Evolutionary conservation across 768 basidiomycete species (phyloP).

Genomic region (Ramaria rubella): DNA sequence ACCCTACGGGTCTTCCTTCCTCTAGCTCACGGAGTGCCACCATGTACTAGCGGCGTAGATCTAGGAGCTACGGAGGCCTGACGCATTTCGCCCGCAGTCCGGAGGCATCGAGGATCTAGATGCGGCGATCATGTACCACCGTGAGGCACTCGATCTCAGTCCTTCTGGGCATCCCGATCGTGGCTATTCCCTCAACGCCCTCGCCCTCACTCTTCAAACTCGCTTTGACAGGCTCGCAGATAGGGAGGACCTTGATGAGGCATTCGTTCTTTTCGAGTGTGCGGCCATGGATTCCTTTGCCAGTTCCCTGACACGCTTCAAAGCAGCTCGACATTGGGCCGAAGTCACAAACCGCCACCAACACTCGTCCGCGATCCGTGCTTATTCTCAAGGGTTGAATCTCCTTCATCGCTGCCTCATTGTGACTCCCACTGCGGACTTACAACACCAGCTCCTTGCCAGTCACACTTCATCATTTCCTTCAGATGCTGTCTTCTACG

Average conservation of each 20-base stretch:
- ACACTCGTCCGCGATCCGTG: too few relatives aligned
- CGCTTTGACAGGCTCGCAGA: slow-evolving; percentile 24
- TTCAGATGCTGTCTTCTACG: too few relatives aligned
- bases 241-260: slow-evolving; percentile 19
- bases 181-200: slow-evolving; percentile 9
- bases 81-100: slow-evolving; percentile 20
- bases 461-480: too few relatives aligned
- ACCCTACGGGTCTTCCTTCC: slow-evolving; percentile 1
- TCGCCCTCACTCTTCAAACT: slow-evolving; percentile 14
- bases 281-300: too few relatives aligned
- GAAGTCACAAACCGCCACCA: too few relatives aligned
- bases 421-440: too few relatives aligned
- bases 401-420: too few relatives aligned
- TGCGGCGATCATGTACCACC: slow-evolving; percentile 17
- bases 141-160: slow-evolving; percentile 9
- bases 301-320: too few relatives aligned
- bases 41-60: slow-evolving; percentile 4
- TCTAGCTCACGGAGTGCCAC: slow-evolving; percentile 5
- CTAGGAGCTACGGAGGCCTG: slow-evolving; percentile 18
- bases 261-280: too few relatives aligned
- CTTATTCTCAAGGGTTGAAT: too few relatives aligned
- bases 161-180: slow-evolving; percentile 12
- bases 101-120: slow-evolving; percentile 24
- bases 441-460: too few relatives aligned
- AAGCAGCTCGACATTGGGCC: too few relatives aligned